phyloP scores from a whole-genome alignment of 495 filamentous ascomycete genomes.

The Amorphotheca resinae region DNA sequence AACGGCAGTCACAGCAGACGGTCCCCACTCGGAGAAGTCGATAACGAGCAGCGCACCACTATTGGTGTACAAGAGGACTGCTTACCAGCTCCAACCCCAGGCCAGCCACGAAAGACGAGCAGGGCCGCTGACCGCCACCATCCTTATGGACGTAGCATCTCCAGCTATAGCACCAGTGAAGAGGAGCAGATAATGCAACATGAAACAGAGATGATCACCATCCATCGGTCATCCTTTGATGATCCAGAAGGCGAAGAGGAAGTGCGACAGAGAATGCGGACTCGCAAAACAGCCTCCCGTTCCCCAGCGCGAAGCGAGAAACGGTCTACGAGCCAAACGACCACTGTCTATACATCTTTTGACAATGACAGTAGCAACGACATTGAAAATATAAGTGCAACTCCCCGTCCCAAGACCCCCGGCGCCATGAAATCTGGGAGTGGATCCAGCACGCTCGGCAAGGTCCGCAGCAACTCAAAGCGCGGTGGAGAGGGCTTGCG shows the following conservation, averaged over 20 bases:
- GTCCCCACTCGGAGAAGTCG: slow-evolving; percentile 80
- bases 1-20: slow-evolving; percentile 51
- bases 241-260: slow-evolving; percentile 69
- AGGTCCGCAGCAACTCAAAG: slow-evolving; percentile 52
- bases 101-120: slow-evolving; percentile 84
- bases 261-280: slow-evolving; percentile 55
- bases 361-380: slow-evolving; percentile 44
- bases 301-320: slow-evolving; percentile 30
- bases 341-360: slow-evolving; percentile 39
- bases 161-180: slow-evolving; percentile 29
- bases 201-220: slow-evolving; percentile 32
- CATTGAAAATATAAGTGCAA: slow-evolving; percentile 37
- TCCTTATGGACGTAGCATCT: slow-evolving; percentile 33
- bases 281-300: slow-evolving; percentile 41
- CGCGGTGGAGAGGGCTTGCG: slow-evolving; percentile 39
- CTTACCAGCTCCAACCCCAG: slow-evolving; percentile 87
- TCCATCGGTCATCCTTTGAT: slow-evolving; percentile 40
- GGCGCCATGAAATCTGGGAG: slow-evolving; percentile 41
- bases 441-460: slow-evolving; percentile 57
- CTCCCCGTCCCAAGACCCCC: slow-evolving; percentile 52
- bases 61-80: slow-evolving; percentile 59
- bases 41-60: slow-evolving; percentile 54
- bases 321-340: slow-evolving; percentile 47
- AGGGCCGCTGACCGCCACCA: slow-evolving; percentile 36
- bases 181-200: slow-evolving; percentile 19